A percentile compares a stretch with the other conserved stretches of the same genome.
Evolutionary conservation across 768 basidiomycete species (phyloP).

Genomic region (Amanita thiersii): DNA sequence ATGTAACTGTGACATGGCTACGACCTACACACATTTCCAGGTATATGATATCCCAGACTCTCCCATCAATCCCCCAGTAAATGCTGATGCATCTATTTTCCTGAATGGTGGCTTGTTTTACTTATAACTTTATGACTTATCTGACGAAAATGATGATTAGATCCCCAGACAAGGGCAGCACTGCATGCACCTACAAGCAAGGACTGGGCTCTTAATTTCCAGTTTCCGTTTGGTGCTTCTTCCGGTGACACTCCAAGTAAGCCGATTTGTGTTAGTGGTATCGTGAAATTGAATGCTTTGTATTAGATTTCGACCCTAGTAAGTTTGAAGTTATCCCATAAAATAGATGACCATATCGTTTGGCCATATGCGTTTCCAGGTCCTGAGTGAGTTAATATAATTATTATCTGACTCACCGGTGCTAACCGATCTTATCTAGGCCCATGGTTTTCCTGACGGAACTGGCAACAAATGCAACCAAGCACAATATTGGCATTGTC

Average conservation of each 20-base stretch:
- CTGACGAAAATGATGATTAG: conserved; percentile 20
- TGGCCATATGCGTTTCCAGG: conserved; percentile 14
- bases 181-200: conserved; percentile 63
- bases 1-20: not conserved
- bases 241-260: conserved; percentile 6
- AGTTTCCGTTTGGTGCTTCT: conserved; percentile 15
- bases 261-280: conserved; percentile 17
- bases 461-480: conserved; percentile 57
- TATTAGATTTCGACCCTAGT: conserved; percentile 25
- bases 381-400: conserved; percentile 21
- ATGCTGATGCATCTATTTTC: conserved; percentile 46
- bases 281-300: conserved; percentile 21
- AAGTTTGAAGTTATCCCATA: conserved; percentile 10
- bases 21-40: conserved; percentile 16
- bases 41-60: conserved; percentile 52
- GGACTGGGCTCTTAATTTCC: conserved; percentile 30
- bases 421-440: conserved; percentile 21
- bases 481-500: conserved; percentile 41
- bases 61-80: conserved; percentile 35
- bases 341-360: not conserved
- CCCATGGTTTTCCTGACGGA: conserved; percentile 58
- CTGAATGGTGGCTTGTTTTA: conserved; percentile 42
- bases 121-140: not conserved
- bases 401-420: not conserved
- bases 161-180: conserved; percentile 46